These are phyloP conservation scores for Gautieria morchelliformis DNA, from an alignment of 768 basidiomycete genomes.

Conservation along the genomic window DNA sequence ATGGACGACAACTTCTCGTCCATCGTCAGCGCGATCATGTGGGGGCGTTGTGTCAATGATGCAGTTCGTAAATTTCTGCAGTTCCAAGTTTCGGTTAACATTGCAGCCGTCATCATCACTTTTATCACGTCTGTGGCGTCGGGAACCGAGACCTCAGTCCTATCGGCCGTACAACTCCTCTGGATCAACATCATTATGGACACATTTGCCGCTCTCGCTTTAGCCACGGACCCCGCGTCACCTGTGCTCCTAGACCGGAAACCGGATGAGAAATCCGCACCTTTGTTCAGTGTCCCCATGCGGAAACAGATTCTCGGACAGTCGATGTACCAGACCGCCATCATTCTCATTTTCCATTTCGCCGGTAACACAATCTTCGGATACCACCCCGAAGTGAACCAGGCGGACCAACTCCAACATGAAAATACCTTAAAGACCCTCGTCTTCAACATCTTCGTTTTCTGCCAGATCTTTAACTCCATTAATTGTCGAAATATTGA, in stretches of 20 bases:
- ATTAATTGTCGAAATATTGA: constrained; percentile 87
- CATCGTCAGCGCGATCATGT: constrained; percentile 96
- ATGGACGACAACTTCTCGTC: constrained; percentile 98
- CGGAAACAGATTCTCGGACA: constrained; percentile 93
- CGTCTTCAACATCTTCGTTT: constrained; percentile 98
- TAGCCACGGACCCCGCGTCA: constrained; percentile 93
- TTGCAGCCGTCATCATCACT: constrained; percentile 91
- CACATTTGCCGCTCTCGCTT: constrained; percentile 93
- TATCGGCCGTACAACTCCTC: constrained; percentile 91
- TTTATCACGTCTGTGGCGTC: constrained; percentile 87
- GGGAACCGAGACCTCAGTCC: constrained; percentile 63
- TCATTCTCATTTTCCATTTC: constrained; percentile 89
- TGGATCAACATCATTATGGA: constrained; percentile 99
- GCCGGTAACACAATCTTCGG: constrained; percentile 64
- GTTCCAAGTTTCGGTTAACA: constrained; percentile 90
- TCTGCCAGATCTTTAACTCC: constrained; percentile 95
- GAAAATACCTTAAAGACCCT: constrained; percentile 62
- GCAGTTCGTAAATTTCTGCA: constrained; percentile 96
- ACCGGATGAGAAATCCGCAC: constrained; percentile 83
- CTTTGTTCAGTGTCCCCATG: constrained; percentile 89
- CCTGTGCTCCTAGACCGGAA: constrained; percentile 73
- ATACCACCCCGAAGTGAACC: constrained; percentile 26
- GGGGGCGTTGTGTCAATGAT: constrained; percentile 98
- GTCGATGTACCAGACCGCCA: constrained; percentile 72
- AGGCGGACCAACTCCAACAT: constrained; percentile 23